Evolutionary conservation across 768 basidiomycete species (phyloP), one percentile per base, ranked within the genome.

Genomic region (Astraeus odoratus): DNA sequence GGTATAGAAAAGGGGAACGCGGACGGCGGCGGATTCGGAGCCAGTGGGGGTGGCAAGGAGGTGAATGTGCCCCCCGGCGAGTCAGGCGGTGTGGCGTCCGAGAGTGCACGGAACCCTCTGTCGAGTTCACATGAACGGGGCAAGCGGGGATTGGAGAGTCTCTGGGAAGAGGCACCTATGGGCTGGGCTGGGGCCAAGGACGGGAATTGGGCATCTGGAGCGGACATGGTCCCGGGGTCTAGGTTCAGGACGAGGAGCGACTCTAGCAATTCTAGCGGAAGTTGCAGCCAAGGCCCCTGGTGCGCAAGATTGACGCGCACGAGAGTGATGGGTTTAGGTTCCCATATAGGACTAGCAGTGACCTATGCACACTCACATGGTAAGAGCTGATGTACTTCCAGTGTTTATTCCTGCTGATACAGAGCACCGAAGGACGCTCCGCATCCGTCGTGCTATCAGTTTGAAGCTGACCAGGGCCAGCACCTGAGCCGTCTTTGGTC

Each of bases 381-480:
- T 87, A 91, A 19, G 89, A 89, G 65, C 86, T 89, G 66, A 93
- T 92, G 57, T 91, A 92, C 23, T 82, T 79, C 91, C 90, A 92
- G 57, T 94, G 91, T 63, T 94, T 94, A 69, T 93, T 92, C 53
- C 91, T 77, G 67, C 85, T 88, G 55, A 94, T 93, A 61, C 85
- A 87, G 3, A 93, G 74, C 27, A 85, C 78, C 1, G 82, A 74
- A 13, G 78, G 78, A 36, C 76, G 76, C 27, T 68, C 61, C 36
- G 65, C 67, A 23, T 76, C 75, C 23, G 65, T 64, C 25, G 71
- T 67, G 22, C 52, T 58, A 36, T 53, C 55, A 18, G 57, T 59
- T 42, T 59, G 55, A 26, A 61, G 44, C 47, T 64, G 69, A 15
- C 56, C 52, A 23, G 58, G 52, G 16, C 64, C 50, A 39, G 61